Evolutionary conservation across 257 asterid genomes (phyloP).

Genomic region (Plantago ovata): DNA sequence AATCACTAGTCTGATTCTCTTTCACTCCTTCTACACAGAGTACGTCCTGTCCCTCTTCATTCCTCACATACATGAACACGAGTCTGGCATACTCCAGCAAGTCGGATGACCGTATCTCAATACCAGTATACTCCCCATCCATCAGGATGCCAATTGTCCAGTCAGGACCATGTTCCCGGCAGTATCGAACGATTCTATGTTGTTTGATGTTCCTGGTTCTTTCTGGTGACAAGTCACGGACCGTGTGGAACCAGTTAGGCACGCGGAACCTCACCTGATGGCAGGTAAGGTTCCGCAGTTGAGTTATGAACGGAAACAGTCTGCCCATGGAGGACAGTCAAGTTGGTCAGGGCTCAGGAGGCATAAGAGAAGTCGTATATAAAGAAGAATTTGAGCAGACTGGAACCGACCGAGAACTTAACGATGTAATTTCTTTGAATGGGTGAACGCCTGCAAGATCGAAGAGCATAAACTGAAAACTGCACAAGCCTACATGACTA

Average conservation of each 20-base stretch:
- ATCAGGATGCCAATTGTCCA: neutral
- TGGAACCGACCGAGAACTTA: no score
- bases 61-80: neutral
- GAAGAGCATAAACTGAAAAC: no score
- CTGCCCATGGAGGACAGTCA: neutral
- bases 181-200: slow-evolving; percentile 1
- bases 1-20: neutral
- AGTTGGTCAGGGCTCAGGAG: no score
- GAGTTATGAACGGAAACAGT: neutral
- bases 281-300: neutral
- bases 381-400: no score
- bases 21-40: neutral
- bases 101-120: neutral
- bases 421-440: no score
- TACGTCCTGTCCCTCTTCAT: neutral
- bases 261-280: neutral
- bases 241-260: neutral
- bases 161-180: neutral
- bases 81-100: neutral
- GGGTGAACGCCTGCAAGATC: no score
- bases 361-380: no score
- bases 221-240: neutral
- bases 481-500: no score
- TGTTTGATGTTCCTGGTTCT: neutral
- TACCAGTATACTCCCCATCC: neutral